Conservation (phyloP, 2,329 filamentous ascomycete genomes). For the Cytospora paraplurivora region DNA sequence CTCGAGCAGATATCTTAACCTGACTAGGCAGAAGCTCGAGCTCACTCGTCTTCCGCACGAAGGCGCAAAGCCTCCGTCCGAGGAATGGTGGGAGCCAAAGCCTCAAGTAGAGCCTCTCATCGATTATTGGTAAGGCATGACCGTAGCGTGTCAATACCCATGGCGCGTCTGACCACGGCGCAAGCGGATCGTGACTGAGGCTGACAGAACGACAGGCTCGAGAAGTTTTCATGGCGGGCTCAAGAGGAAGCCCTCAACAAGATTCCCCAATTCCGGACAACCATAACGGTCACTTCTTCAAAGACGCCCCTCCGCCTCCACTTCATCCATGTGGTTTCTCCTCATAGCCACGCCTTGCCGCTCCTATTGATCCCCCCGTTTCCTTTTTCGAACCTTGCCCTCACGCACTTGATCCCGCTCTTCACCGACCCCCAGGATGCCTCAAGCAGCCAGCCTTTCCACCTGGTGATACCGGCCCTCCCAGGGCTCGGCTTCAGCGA, state of each 20-base stretch:
- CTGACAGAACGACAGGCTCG: slow-evolving; percentile 53
- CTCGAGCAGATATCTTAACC: slow-evolving; percentile 66
- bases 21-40: slow-evolving; percentile 69
- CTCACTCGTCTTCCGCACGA: slow-evolving; percentile 67
- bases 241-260: slow-evolving; percentile 61
- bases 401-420: slow-evolving; percentile 56
- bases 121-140: slow-evolving; percentile 60
- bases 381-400: slow-evolving; percentile 64
- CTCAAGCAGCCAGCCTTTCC: slow-evolving; percentile 55
- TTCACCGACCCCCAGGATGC: slow-evolving; percentile 56
- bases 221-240: slow-evolving; percentile 65
- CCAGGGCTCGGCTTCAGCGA: slow-evolving; percentile 71
- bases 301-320: slow-evolving; percentile 57
- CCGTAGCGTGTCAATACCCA: neutral
- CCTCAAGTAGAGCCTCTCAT: slow-evolving; percentile 63
- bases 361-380: slow-evolving; percentile 67
- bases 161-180: neutral
- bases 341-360: slow-evolving; percentile 57
- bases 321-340: slow-evolving; percentile 63
- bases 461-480: slow-evolving; percentile 67
- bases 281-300: slow-evolving; percentile 46
- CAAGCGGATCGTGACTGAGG: slow-evolving; percentile 10
- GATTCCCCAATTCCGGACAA: slow-evolving; percentile 64
- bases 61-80: slow-evolving; percentile 47
- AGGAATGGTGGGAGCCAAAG: slow-evolving; percentile 63